A percentile compares a stretch with the other conserved stretches of the same genome.
Evolutionary conservation across 2,329 filamentous ascomycete genomes (phyloP).

Genomic region (Daldinia sp.): DNA sequence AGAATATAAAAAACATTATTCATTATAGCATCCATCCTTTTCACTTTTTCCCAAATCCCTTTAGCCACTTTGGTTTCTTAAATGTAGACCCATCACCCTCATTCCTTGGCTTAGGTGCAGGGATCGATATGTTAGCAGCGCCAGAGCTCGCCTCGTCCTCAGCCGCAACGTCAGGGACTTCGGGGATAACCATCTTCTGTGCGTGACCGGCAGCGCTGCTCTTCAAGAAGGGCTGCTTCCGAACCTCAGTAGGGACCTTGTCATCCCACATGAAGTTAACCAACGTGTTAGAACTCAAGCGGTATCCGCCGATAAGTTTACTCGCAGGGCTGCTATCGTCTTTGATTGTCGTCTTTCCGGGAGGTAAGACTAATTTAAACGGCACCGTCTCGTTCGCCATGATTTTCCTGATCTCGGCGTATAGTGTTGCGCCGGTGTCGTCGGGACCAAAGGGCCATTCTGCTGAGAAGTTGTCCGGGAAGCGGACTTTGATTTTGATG

Average conservation of each 20-base stretch:
- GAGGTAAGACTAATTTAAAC: slow-evolving; percentile 76
- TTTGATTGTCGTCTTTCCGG: slow-evolving; percentile 58
- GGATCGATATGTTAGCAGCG: neutral
- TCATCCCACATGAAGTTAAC: slow-evolving; percentile 62
- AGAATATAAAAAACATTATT: neutral
- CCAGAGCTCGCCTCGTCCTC: slow-evolving; percentile 28
- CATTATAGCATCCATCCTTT: slow-evolving; percentile 9
- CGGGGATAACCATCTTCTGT: slow-evolving; percentile 64
- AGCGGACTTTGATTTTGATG: slow-evolving; percentile 80
- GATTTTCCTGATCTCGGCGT: slow-evolving; percentile 76
- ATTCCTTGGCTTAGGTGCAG: slow-evolving; percentile 31
- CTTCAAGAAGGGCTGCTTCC: slow-evolving; percentile 56
- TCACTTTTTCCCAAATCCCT: slow-evolving; percentile 76
- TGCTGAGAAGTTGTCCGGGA: slow-evolving; percentile 84
- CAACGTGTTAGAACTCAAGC: slow-evolving; percentile 74
- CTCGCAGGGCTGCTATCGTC: slow-evolving; percentile 57
- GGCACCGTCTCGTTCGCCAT: slow-evolving; percentile 70
- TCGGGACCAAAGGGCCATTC: slow-evolving; percentile 73
- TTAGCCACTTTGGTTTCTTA: slow-evolving; percentile 75
- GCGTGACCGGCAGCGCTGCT: slow-evolving; percentile 59
- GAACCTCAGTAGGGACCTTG: slow-evolving; percentile 35
- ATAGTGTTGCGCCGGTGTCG: slow-evolving; percentile 76
- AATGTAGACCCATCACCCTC: slow-evolving; percentile 38
- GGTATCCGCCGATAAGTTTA: slow-evolving; percentile 75
- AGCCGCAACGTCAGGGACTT: slow-evolving; percentile 52